phyloP scores from a whole-genome alignment of 2,329 filamentous ascomycete genomes.

The Zymoseptoria tritici region DNA sequence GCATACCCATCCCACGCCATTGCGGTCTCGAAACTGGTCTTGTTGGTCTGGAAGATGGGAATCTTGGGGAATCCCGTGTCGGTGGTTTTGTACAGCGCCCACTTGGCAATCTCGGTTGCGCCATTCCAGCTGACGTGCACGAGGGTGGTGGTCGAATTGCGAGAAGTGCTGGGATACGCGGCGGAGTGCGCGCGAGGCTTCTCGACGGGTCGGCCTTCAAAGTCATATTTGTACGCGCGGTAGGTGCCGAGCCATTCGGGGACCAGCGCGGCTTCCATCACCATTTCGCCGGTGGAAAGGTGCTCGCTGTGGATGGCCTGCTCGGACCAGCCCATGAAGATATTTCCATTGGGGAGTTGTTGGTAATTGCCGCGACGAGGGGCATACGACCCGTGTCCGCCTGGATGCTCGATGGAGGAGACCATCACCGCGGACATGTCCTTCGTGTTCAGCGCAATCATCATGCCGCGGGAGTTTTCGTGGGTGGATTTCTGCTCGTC shows the following conservation, averaged over 20 bases:
- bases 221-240: constrained; percentile 44
- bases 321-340: constrained; percentile 44
- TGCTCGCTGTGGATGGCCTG: constrained; percentile 30
- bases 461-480: constrained; percentile 13
- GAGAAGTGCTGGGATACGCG: constrained; percentile 9
- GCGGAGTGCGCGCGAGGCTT: constrained; percentile 30
- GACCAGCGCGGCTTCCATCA: constrained; percentile 39
- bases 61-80: constrained; percentile 8
- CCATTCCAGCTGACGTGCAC: constrained; percentile 47
- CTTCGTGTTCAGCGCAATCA: constrained; percentile 11
- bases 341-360: constrained; percentile 44
- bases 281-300: constrained; percentile 36
- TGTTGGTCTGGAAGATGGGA: constrained; percentile 6
- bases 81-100: constrained; percentile 14
- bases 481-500: constrained; percentile 7
- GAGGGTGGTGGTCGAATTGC: constrained; percentile 19
- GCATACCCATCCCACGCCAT: constrained; percentile 13
- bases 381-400: constrained; percentile 33
- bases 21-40: constrained; percentile 13
- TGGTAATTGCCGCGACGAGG: constrained; percentile 31
- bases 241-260: constrained; percentile 39
- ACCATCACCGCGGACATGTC: constrained; percentile 10
- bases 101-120: constrained; percentile 27
- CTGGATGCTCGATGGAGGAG: constrained; percentile 10
- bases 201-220: constrained; percentile 30